Evolutionary conservation across 225 moss, liverwort and hornwort genomes (phyloP).

Genomic region (Sphagnum tenellum): DNA sequence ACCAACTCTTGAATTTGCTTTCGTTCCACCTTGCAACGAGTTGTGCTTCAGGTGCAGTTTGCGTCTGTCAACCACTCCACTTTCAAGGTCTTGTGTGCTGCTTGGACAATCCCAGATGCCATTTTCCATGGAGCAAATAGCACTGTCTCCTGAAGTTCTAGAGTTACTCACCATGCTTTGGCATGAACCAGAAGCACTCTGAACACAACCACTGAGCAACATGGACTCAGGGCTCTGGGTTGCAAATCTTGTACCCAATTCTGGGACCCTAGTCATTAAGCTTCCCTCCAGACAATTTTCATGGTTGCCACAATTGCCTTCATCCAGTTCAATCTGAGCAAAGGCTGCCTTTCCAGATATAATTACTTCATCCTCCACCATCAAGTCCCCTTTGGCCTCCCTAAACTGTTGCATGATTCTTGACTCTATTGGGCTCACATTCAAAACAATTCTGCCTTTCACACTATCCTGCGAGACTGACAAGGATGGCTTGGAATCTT

Average conservation of each 20-base stretch:
- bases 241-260: slow-evolving; percentile 11
- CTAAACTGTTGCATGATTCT: slow-evolving; percentile 38
- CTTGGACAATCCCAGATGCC: too few species aligned
- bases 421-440: slow-evolving; percentile 45
- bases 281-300: slow-evolving; percentile 8
- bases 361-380: slow-evolving; percentile 53
- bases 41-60: neutral
- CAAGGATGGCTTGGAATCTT: slow-evolving; percentile 15
- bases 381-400: slow-evolving; percentile 48
- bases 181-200: slow-evolving; percentile 14
- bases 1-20: slow-evolving; percentile 10
- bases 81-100: too few species aligned
- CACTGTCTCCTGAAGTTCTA: slow-evolving; percentile 12
- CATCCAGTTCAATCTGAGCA: slow-evolving; percentile 13
- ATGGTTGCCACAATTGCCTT: slow-evolving; percentile 6
- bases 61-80: slow-evolving; percentile 10
- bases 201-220: slow-evolving; percentile 28
- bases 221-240: slow-evolving; percentile 32
- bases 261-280: slow-evolving; percentile 6
- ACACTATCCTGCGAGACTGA: slow-evolving; percentile 14
- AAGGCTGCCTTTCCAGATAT: slow-evolving; percentile 19
- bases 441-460: slow-evolving; percentile 31
- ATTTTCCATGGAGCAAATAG: neutral
- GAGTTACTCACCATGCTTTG: slow-evolving; percentile 14
- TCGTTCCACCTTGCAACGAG: slow-evolving; percentile 9